These are phyloP conservation scores for Chytriomyces confervae DNA, from an alignment of 192 early-diverging fungal species.

Conservation along the genomic window DNA sequence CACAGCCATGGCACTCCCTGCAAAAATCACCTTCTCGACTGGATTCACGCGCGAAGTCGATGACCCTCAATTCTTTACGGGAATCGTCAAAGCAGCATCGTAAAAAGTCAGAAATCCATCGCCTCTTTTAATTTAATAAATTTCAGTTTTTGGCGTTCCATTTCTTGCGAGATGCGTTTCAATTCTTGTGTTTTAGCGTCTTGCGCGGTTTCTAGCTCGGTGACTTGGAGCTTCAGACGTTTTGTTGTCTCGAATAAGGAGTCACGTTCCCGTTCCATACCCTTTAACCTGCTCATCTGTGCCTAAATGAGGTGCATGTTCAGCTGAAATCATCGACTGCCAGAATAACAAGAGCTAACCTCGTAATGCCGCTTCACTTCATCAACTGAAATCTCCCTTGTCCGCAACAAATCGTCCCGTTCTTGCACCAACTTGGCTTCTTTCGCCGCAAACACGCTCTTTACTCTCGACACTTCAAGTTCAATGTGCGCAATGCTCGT, in stretches of 20 bases:
- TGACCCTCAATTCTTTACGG: slow-evolving; percentile 43
- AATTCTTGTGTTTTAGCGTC: slow-evolving; percentile 45
- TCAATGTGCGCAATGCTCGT: slow-evolving; percentile 63
- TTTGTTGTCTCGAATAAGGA: slow-evolving; percentile 38
- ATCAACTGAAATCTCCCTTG: slow-evolving; percentile 20
- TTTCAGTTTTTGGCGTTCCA: slow-evolving; percentile 40
- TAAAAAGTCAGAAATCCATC: slow-evolving; percentile 3
- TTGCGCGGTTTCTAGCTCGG: slow-evolving; percentile 22
- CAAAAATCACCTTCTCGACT: slow-evolving; percentile 48
- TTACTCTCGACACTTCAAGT: slow-evolving; percentile 51
- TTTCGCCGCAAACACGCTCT: slow-evolving; percentile 49
- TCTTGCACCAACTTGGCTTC: slow-evolving; percentile 51
- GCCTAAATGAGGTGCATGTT: slow-evolving; percentile 13
- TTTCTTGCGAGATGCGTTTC: slow-evolving; percentile 32
- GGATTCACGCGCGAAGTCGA: slow-evolving; percentile 44
- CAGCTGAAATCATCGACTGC: not conserved
- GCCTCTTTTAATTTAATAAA: slow-evolving; percentile 26
- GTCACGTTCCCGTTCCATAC: slow-evolving; percentile 49
- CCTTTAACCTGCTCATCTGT: slow-evolving; percentile 34
- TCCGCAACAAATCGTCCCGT: slow-evolving; percentile 32
- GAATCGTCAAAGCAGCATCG: slow-evolving; percentile 21
- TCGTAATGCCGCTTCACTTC: slow-evolving; percentile 41
- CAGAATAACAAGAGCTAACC: slow-evolving; percentile 8
- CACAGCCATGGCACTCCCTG: slow-evolving; percentile 48
- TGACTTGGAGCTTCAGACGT: slow-evolving; percentile 36